Percentiles rank a stretch among this genome's conserved stretches.
Evolutionary conservation across 2,329 filamentous ascomycete genomes (phyloP).

Genomic region (Alternaria brassicae): DNA sequence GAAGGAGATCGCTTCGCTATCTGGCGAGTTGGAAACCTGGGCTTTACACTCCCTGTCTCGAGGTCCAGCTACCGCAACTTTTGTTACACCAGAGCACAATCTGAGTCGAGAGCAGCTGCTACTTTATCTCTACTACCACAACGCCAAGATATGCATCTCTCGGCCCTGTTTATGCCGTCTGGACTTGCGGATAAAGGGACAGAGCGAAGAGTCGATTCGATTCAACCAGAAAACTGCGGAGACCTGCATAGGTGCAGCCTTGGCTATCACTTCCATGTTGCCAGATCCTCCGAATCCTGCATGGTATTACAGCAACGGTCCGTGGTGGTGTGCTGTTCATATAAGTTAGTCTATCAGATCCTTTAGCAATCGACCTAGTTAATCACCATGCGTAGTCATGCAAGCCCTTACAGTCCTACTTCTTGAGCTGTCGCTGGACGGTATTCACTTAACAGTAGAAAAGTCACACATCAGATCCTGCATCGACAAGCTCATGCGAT

Average conservation of each 20-base stretch:
- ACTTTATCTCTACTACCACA: conserved; percentile 42
- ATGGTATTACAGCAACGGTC: conserved; percentile 30
- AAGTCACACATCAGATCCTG: conserved; percentile 31
- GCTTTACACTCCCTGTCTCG: conserved; percentile 29
- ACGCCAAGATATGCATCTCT: conserved; percentile 46
- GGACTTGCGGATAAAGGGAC: conserved; percentile 41
- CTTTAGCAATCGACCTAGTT: background rate
- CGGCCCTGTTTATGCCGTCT: conserved; percentile 50
- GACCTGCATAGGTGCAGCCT: conserved; percentile 46
- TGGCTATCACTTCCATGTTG: conserved; percentile 39
- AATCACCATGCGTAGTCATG: conserved; percentile 36
- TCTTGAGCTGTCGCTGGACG: conserved; percentile 43
- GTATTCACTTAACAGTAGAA: conserved; percentile 31
- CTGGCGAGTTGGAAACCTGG: conserved; percentile 41
- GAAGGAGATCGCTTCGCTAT: conserved; percentile 32
- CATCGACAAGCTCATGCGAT: conserved; percentile 39
- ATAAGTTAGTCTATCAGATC: conserved; percentile 14
- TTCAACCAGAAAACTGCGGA: conserved; percentile 43
- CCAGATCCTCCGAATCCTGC: conserved; percentile 35
- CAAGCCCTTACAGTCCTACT: conserved; percentile 50
- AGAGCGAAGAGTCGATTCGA: conserved; percentile 36
- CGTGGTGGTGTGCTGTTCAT: conserved; percentile 52
- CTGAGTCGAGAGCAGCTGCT: conserved; percentile 24
- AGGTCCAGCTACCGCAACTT: conserved; percentile 6
- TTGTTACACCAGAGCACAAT: background rate